A percentile compares a stretch with the other conserved stretches of the same genome.
These are phyloP conservation scores for Lomentospora prolificans DNA, from an alignment of 2,329 filamentous ascomycete genomes.

Conservation along the genomic window DNA sequence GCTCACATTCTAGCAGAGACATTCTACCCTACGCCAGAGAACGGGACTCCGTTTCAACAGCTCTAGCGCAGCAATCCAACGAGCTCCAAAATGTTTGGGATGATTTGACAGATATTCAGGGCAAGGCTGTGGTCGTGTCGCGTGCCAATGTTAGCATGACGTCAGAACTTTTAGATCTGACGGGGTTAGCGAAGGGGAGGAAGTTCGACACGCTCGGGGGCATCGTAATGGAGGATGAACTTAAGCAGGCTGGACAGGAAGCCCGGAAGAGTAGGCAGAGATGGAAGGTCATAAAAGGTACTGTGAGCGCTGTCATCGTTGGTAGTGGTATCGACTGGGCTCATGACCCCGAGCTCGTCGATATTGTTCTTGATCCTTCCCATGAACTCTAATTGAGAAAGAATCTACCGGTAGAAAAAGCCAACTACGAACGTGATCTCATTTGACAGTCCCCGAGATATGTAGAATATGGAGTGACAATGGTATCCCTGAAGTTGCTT, in stretches of 20 bases:
- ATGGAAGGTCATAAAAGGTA: conserved; percentile 68
- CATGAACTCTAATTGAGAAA: too few relatives aligned
- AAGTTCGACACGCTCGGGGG: conserved; percentile 45
- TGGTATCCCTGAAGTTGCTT: too few relatives aligned
- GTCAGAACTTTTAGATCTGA: conserved; percentile 51
- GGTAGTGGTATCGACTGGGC: conserved; percentile 81
- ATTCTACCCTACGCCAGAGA: conserved; percentile 56
- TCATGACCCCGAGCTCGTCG: conserved; percentile 53
- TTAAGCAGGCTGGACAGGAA: conserved; percentile 47
- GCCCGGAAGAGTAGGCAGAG: conserved; percentile 53
- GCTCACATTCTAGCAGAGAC: conserved; percentile 38
- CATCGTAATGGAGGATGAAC: conserved; percentile 39
- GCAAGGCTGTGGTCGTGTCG: conserved; percentile 45
- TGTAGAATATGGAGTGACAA: too few relatives aligned
- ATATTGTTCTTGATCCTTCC: conserved; percentile 60
- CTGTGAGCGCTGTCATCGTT: conserved; percentile 67
- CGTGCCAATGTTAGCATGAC: conserved; percentile 55
- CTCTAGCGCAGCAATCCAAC: conserved; percentile 49
- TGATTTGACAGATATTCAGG: conserved; percentile 46
- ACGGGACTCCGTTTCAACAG: conserved; percentile 57
- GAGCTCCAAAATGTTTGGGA: conserved; percentile 40
- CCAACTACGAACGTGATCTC: too few relatives aligned
- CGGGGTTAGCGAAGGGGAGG: conserved; percentile 42
- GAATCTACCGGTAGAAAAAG: too few relatives aligned
- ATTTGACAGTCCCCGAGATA: neutral